These are phyloP conservation scores for Macrotyloma uniflorum DNA, from an alignment of 306 rosid genomes.

Conservation along the genomic window DNA sequence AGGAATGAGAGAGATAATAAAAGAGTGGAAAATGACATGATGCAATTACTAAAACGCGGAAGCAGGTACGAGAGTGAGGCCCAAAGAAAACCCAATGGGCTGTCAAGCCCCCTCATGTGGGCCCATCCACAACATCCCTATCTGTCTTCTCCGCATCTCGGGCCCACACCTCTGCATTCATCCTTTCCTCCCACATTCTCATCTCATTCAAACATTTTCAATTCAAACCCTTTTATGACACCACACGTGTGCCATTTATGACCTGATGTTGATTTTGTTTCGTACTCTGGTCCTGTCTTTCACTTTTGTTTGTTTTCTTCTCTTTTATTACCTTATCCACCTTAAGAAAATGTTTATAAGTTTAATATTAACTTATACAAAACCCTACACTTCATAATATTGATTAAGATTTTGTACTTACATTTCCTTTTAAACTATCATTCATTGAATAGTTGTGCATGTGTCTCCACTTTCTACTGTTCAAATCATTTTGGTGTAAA, in stretches of 20 bases:
- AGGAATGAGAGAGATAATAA: not conserved
- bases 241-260: constrained; percentile 34
- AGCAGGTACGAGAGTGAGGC: not conserved
- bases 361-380: too few species aligned
- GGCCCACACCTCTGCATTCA: constrained; percentile 23
- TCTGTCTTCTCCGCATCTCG: not conserved
- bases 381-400: too few species aligned
- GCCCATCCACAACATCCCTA: not conserved
- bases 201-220: not conserved
- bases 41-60: not conserved
- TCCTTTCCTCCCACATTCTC: not conserved
- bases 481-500: too few species aligned
- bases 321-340: too few species aligned
- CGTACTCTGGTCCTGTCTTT: not conserved
- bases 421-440: too few species aligned
- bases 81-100: constrained; percentile 32
- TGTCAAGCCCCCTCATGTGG: not conserved
- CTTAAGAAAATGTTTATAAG: too few species aligned
- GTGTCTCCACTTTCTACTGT: too few species aligned
- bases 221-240: not conserved
- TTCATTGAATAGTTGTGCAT: too few species aligned
- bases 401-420: too few species aligned
- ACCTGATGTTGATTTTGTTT: not conserved
- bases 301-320: not conserved
- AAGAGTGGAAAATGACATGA: not conserved